Evolutionary conservation across 2,329 filamentous ascomycete genomes (phyloP).

Genomic region (Cyphellophora europaea): DNA sequence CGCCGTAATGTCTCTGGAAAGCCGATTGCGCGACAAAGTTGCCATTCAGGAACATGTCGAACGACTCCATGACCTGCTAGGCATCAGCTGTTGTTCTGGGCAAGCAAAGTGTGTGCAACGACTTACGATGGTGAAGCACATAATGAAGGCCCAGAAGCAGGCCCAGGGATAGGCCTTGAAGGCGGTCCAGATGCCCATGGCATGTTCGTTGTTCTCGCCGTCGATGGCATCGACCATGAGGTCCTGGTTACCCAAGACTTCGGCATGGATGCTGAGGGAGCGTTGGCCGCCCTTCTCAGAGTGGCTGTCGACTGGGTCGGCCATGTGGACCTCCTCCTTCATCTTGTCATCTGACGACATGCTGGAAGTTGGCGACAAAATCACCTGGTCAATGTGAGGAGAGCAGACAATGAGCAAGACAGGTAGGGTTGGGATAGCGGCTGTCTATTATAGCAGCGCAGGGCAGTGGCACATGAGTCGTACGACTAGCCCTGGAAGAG

Average conservation of each 20-base stretch:
- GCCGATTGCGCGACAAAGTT: conserved; percentile 35
- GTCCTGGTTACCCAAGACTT: conserved; percentile 27
- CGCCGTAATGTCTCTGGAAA: conserved; percentile 31
- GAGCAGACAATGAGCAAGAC: too few species aligned
- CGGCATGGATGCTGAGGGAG: conserved; percentile 24
- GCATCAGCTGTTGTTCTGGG: conserved; percentile 3
- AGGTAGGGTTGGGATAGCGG: too few species aligned
- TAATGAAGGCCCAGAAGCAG: conserved; percentile 38
- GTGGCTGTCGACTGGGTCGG: too few species aligned
- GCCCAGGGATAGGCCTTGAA: conserved; percentile 35
- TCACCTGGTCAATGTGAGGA: too few species aligned
- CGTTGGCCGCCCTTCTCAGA: too few species aligned
- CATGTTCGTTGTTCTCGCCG: conserved; percentile 35
- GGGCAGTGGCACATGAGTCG: too few species aligned
- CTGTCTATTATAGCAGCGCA: too few species aligned
- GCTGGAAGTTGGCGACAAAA: too few species aligned
- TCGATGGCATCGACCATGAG: conserved; percentile 33
- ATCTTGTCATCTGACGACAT: too few species aligned
- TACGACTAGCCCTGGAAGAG: too few species aligned
- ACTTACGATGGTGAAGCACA: conserved; percentile 43
- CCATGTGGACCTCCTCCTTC: too few species aligned
- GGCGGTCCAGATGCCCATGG: conserved; percentile 30
- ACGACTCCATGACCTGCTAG: conserved; percentile 40
- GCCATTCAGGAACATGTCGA: conserved; percentile 40
- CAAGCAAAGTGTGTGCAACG: conserved; percentile 1